A percentile compares a stretch with the other conserved stretches of the same genome.
These are phyloP conservation scores for Ceriops zippeliana DNA, from an alignment of 345 rosid species.

Conservation along the genomic window DNA sequence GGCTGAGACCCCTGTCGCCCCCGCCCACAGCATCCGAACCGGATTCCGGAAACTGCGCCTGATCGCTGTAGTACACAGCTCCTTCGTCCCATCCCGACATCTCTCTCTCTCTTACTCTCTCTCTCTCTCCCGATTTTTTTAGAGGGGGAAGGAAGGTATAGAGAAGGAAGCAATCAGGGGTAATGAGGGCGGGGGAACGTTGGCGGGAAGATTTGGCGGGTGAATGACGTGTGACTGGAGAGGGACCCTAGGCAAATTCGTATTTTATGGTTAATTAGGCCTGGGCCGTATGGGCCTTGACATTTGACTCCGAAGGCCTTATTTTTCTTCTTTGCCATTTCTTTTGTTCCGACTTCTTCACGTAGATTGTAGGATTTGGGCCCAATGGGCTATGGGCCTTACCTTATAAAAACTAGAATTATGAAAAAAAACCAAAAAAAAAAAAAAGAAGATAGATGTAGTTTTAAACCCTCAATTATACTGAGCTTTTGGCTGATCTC, in stretches of 20 bases:
- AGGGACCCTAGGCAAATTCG: not conserved
- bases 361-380: too few relatives aligned
- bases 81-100: conserved; percentile 98
- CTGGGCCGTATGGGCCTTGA: not conserved
- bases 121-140: not conserved
- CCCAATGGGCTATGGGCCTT: too few relatives aligned
- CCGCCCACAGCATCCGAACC: conserved; percentile 31
- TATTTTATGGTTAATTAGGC: too few relatives aligned
- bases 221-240: not conserved
- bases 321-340: too few relatives aligned
- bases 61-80: conserved; percentile 85
- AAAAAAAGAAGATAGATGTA: too few relatives aligned
- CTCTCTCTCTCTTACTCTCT: not conserved
- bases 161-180: not conserved
- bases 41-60: conserved; percentile 76
- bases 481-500: too few relatives aligned
- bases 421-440: too few relatives aligned
- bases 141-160: not conserved
- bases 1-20: conserved; percentile 40
- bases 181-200: conserved; percentile 12
- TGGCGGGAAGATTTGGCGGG: conserved; percentile 21
- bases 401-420: too few relatives aligned
- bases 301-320: too few relatives aligned
- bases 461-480: too few relatives aligned
- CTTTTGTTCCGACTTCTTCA: too few relatives aligned